Evolutionary conservation across 148 eudicot species (phyloP).

Genomic region (Camellia granthamiana): DNA sequence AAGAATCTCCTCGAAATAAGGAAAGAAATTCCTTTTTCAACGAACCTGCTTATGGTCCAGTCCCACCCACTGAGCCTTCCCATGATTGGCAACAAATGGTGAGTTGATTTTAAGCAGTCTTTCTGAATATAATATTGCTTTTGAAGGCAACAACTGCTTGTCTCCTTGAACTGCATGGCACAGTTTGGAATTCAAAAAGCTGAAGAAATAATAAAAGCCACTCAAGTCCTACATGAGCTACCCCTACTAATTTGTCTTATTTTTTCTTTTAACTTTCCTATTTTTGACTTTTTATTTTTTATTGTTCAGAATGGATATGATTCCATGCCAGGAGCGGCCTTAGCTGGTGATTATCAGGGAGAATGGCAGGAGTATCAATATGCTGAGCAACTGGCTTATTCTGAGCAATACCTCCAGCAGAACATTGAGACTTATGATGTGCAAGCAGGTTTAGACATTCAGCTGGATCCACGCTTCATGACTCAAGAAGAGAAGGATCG

Average conservation of each 20-base stretch:
- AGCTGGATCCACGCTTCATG: constrained; percentile 86
- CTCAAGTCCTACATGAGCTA: constrained; percentile 7
- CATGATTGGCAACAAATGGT: constrained; percentile 83
- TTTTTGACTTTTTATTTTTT: neutral
- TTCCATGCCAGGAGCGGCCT: constrained; percentile 68
- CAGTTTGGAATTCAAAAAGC: neutral
- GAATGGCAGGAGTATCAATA: constrained; percentile 96
- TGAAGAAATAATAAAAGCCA: neutral
- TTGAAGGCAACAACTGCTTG: neutral
- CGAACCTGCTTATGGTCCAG: constrained; percentile 93
- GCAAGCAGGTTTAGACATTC: constrained; percentile 45
- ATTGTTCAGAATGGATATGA: constrained; percentile 76
- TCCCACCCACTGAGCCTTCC: constrained; percentile 75
- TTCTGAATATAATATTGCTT: neutral
- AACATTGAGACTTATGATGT: constrained; percentile 61
- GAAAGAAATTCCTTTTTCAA: constrained; percentile 58
- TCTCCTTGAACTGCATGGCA: neutral
- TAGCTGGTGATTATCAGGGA: constrained; percentile 63
- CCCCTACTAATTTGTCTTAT: neutral
- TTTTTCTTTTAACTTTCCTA: constrained; percentile 9
- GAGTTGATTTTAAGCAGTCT: constrained; percentile 24
- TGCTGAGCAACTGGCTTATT: constrained; percentile 80
- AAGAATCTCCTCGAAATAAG: constrained; percentile 90
- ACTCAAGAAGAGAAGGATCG: constrained; percentile 98
- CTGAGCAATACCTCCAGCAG: constrained; percentile 88